Evolutionary conservation across 306 rosid genomes (phyloP).

Genomic region (Acacia crassicarpa): DNA sequence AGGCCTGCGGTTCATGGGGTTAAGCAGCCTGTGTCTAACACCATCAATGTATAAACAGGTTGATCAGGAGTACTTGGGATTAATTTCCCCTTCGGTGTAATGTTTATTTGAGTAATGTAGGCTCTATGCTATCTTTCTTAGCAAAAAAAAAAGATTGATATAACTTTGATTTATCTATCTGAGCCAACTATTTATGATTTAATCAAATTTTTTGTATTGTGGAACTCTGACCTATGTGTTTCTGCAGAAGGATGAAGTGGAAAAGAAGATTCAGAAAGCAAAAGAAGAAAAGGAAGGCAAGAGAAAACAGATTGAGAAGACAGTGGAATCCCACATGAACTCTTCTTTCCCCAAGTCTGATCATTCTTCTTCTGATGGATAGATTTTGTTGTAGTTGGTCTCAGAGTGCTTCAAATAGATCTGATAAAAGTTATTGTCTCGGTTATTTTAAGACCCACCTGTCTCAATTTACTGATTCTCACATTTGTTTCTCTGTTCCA

Average conservation of each 20-base stretch:
- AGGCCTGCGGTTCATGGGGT: slow-evolving; percentile 35
- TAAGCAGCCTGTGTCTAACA: slow-evolving; percentile 22
- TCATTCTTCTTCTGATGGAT: slow-evolving; percentile 10
- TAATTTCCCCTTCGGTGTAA: too few species aligned
- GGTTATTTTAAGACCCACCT: not conserved
- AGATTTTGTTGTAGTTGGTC: not conserved
- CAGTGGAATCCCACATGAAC: slow-evolving; percentile 34
- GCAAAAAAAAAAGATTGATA: too few species aligned
- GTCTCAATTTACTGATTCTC: not conserved
- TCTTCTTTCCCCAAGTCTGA: not conserved
- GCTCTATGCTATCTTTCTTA: too few species aligned
- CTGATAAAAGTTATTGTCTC: not conserved
- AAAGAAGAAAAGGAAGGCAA: slow-evolving; percentile 39
- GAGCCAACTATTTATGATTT: not conserved
- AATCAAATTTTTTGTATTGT: not conserved
- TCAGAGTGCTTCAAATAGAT: not conserved
- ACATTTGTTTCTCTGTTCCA: not conserved
- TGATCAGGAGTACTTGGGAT: too few species aligned
- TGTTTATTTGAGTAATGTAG: too few species aligned
- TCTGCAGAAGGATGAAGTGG: slow-evolving; percentile 44
- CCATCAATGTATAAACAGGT: not conserved
- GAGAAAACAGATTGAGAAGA: slow-evolving; percentile 47
- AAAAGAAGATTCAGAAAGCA: slow-evolving; percentile 35
- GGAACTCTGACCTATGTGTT: not conserved
- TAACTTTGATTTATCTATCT: not conserved